A percentile compares a stretch with the other conserved stretches of the same genome.
phyloP scores from a whole-genome alignment of 2,329 filamentous ascomycete genomes.

The Colletotrichum sp. region DNA sequence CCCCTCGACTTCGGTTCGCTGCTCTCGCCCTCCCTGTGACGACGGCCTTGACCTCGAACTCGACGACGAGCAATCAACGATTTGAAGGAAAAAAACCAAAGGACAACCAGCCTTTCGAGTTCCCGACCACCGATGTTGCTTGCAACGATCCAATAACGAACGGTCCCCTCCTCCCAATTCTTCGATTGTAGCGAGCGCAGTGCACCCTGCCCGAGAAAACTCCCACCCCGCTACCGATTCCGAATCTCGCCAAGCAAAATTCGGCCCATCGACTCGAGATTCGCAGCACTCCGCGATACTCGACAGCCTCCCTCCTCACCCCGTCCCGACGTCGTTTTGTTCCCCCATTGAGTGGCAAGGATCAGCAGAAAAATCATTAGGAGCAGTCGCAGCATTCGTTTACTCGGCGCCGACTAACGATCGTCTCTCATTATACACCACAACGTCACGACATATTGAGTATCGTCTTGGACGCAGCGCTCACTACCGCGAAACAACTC shows the following conservation, averaged over 20 bases:
- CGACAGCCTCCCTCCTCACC: background rate
- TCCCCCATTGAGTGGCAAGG: constrained; percentile 17
- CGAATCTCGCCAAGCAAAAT: constrained; percentile 2
- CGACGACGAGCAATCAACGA: background rate
- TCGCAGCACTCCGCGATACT: background rate
- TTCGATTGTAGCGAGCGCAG: background rate
- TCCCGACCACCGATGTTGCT: constrained; percentile 5
- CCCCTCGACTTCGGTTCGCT: background rate
- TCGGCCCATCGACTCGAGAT: background rate
- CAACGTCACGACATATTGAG: constrained; percentile 30
- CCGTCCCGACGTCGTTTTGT: background rate
- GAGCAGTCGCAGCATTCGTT: constrained; percentile 37
- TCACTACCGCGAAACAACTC: background rate
- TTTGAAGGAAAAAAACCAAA: background rate
- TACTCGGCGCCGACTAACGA: constrained; percentile 28
- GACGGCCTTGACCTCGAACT: background rate
- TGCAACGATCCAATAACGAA: constrained; percentile 19
- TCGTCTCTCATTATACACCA: constrained; percentile 21
- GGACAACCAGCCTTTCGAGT: background rate
- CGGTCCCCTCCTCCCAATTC: background rate
- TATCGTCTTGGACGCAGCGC: constrained; percentile 25
- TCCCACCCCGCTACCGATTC: background rate
- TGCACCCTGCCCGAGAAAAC: background rate
- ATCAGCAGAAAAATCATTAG: constrained; percentile 7
- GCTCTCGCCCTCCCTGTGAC: background rate